phyloP scores from a whole-genome alignment of 345 rosid genomes.

The Salix caprea region DNA sequence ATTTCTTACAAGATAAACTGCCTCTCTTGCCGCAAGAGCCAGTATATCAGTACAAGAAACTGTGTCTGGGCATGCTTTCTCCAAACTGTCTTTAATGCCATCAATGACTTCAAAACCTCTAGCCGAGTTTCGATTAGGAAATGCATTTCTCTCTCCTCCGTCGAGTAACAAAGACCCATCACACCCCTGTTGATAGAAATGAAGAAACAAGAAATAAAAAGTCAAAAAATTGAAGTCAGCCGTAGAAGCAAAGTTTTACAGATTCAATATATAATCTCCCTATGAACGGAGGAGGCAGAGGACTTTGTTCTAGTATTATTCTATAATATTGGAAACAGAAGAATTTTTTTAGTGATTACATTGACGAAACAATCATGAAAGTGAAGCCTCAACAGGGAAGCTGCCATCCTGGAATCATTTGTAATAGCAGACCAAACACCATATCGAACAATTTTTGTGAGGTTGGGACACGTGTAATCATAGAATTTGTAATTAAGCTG shows the following conservation, averaged over 20 bases:
- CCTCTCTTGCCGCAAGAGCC: conserved; percentile 57
- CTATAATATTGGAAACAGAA: no score
- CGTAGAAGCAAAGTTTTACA: not conserved
- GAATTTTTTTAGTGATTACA: conserved; percentile 24
- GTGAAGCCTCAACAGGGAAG: conserved; percentile 63
- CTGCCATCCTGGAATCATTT: conserved; percentile 64
- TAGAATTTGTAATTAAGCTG: conserved; percentile 60
- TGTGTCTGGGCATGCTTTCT: conserved; percentile 50
- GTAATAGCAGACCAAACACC: conserved; percentile 50
- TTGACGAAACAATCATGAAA: conserved; percentile 67
- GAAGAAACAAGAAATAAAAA: not conserved
- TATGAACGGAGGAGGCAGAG: no score
- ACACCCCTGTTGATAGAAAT: conserved; percentile 45
- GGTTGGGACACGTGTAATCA: conserved; percentile 42
- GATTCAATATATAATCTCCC: no score
- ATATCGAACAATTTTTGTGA: conserved; percentile 36
- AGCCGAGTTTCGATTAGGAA: conserved; percentile 42
- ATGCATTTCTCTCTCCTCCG: conserved; percentile 55
- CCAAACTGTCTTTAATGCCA: conserved; percentile 47
- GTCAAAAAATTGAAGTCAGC: not conserved
- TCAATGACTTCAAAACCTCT: conserved; percentile 71
- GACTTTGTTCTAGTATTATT: no score
- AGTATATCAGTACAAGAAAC: conserved; percentile 66
- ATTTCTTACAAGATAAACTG: conserved; percentile 42
- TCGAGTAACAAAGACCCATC: conserved; percentile 61